Base-by-base conservation (phyloP, 768 basidiomycete species). In the Xanthoconium purpureum region DNA sequence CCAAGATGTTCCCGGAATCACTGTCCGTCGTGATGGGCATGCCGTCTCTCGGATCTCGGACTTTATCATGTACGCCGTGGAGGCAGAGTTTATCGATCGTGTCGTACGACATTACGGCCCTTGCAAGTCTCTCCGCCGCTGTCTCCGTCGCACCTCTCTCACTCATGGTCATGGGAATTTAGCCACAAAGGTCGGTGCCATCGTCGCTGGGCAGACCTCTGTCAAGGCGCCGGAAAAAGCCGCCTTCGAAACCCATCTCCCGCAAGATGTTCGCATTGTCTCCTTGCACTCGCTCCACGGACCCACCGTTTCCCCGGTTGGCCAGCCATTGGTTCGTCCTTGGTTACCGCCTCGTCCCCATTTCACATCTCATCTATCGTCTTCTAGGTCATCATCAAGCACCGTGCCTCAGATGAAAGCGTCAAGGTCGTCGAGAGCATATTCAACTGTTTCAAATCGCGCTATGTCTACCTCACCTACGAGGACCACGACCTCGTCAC, bases 401-500 rank as follows among this genome's bases (percentile, higher is more conserved):
- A 98, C 67, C 82, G 96, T 15, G 93, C 85, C 2, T 76, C 89
- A 0, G 80, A 87, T n/a, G 81, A 81, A 48, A 82, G 88, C 3
- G 80, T 96, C 2, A 70, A 68, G 2, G 69, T 95, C 28, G 94
- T 98, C 6, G 94, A 98, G 70, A 80, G 76, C 61, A 85, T 98
- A 37, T 81, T 99, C 49, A 77, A 78, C 6, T 87, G 88, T 17
- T 84, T 98, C 65, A 78, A 82, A 45, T 92, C 90, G 3, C 84
- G 94, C 52, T 92, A 85, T 63, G 96, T 99, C 38, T 87, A 98
- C 69, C 78, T 99, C 39, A 88, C 86, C n/a, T 98, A 97, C 72
- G 91, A 95, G 59, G 94, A 98, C 52, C 97, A 99, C 66, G 97
- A 99, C 66, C 78, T 84, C 40, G 91, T 98, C 47, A 99, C 97